Evolutionary conservation across 2,329 filamentous ascomycete genomes (phyloP).

Genomic region (Alternaria rosae): DNA sequence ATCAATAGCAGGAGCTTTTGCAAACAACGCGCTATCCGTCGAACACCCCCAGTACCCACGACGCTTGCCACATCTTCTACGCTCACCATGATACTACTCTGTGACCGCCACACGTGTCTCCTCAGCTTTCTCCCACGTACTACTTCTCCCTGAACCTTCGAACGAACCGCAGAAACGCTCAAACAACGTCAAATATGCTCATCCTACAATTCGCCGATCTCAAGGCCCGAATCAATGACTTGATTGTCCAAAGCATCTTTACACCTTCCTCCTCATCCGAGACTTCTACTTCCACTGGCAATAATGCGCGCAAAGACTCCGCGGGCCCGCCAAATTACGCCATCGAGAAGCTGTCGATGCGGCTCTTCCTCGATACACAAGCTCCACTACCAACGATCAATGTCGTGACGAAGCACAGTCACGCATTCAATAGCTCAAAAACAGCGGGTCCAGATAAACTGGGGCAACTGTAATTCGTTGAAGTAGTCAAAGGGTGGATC

Average conservation of each 20-base stretch:
- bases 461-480: conserved; percentile 6
- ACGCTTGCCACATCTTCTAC: background rate
- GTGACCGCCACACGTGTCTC: background rate
- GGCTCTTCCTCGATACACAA: background rate
- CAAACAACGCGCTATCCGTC: background rate
- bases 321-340: background rate
- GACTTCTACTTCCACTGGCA: background rate
- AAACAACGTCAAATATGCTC: background rate
- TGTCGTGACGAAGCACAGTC: background rate
- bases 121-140: background rate
- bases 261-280: background rate
- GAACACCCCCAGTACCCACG: background rate
- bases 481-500: background rate
- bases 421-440: conserved; percentile 5
- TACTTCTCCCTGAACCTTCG: background rate
- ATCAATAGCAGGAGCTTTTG: background rate
- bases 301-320: background rate
- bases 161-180: background rate
- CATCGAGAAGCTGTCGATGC: background rate
- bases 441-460: conserved; percentile 8
- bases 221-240: background rate
- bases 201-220: background rate
- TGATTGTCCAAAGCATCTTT: background rate
- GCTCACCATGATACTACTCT: background rate
- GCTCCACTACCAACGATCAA: background rate